Conservation (phyloP, 2,329 filamentous ascomycete genomes). For the Alternaria conjuncta region DNA sequence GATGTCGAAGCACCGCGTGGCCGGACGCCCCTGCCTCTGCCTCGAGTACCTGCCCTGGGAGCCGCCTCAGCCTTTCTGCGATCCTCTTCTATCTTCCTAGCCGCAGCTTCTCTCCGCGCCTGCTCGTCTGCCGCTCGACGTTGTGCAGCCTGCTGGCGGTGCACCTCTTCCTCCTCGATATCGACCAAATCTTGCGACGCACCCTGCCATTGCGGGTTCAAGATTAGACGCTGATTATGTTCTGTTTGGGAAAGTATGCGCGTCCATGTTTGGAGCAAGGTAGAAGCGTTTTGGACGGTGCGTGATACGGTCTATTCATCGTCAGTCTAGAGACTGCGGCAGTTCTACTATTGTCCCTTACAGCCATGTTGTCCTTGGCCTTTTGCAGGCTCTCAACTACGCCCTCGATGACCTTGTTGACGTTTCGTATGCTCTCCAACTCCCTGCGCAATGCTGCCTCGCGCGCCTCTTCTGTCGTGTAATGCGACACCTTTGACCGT, state of each 20-base stretch:
- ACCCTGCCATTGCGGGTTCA: constrained; percentile 89
- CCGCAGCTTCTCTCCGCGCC: constrained; percentile 73
- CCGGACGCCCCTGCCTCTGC: constrained; percentile 45
- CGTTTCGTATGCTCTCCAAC: constrained; percentile 79
- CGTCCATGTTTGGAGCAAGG: constrained; percentile 92
- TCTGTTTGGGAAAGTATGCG: constrained; percentile 96
- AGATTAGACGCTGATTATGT: constrained; percentile 90
- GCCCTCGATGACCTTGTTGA: constrained; percentile 86
- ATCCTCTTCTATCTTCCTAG: constrained; percentile 58
- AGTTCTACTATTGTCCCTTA: constrained; percentile 48
- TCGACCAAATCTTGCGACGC: constrained; percentile 86
- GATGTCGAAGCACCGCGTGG: constrained; percentile 39
- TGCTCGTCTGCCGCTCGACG: constrained; percentile 80
- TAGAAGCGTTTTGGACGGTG: constrained; percentile 86
- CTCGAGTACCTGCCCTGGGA: constrained; percentile 48
- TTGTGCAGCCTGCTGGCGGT: constrained; percentile 78
- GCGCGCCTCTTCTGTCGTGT: constrained; percentile 70
- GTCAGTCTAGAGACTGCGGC: constrained; percentile 13
- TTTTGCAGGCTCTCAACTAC: constrained; percentile 74
- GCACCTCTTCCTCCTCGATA: constrained; percentile 77
- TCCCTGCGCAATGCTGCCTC: constrained; percentile 79
- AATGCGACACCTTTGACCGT: constrained; percentile 57
- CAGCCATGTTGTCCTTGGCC: constrained; percentile 78
- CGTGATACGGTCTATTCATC: constrained; percentile 73
- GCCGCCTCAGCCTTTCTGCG: constrained; percentile 66